Evolutionary conservation across 345 rosid genomes (phyloP), one percentile per base, ranked within the genome.

Genomic region (Murraya koenigii): DNA sequence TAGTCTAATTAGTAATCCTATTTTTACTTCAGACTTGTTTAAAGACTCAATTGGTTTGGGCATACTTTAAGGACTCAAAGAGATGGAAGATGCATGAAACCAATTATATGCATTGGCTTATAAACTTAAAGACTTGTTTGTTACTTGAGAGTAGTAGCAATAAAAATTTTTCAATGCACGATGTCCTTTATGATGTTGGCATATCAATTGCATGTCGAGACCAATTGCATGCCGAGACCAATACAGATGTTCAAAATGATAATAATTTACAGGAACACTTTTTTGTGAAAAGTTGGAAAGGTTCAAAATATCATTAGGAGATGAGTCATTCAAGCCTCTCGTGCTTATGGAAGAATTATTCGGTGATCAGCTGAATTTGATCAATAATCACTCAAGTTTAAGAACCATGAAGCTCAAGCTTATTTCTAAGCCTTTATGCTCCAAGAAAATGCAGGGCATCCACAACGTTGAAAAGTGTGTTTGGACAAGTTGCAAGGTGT

Each of bases 51-150:
- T 59, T 19, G 86, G 84, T 11, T 47, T 77, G 77, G 75, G 67
- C 10, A 14, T 80, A 23, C 11, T 80, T 0, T 22, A 60, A 20
- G 63, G 28, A 11, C 25, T 13, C 23, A 4, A 3, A 4, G 74
- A 28, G 8, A 15, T 65, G 14, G 54, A 71, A 39, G 72, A 28
- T 22, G 83, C 81, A 55, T 52, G 77, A 25, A 54, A 71, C 2
- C 60, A 52, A 25, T 23, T 59, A 28, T 7, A 10, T 30, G 22
- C 38, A 1, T 19, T 66, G 71, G 25, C 75, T 2, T 0, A 3
- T 5, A 35, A 11, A 3, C 80, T 85, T 20, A 78, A 36, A 63
- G 80, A 47, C 2, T n/a, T 71, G 69, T 25, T 54, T 85, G 60
- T 65, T 77, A 65, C 44, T 64, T 8, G 77, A 74, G 1, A 3